Evolutionary conservation across 1,139 yeast species (phyloP), one percentile per base, ranked within the genome.

Genomic region (Lodderomyces beijingensis): DNA sequence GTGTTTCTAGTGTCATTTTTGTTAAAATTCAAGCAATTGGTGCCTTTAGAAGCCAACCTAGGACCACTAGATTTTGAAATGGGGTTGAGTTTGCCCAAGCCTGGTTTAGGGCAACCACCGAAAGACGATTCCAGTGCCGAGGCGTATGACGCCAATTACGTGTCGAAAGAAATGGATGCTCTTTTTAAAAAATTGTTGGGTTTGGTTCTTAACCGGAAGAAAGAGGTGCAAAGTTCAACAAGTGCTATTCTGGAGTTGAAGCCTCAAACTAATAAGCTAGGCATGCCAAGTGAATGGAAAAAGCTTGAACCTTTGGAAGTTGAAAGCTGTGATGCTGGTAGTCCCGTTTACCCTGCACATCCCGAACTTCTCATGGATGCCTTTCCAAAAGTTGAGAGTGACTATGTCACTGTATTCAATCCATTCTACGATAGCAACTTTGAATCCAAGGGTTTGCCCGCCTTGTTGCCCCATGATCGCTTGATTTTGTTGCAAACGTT

Each of bases 31-130:
- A 54, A 51, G 34, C 54, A 55, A 24, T 38, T 71, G 8, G 56
- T 59, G 16, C 55, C 58, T 21, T 32, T 38, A 5, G 37, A 36
- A n/a, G 7, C 6, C 14, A 29, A 34, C 18, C 17, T 57, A 9
- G 59, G 65, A 1, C 77, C 79, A 9, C 70, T 65, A 38, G 75
- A 70, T 43, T 56, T 75, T 21, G 79, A 74, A 44, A 49, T 54
- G 15, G 80, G 79, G 1, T 51, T 74, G 27, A 59, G 70, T 17
- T 49, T 74, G 7, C 10, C 10, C 21, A 10, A 19, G 21, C 9
- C 10, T 8, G 21, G 21, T n/a, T 25, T 25, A 6, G 14, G 15
- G 5, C 21, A 14, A 12, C 16, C 9, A n/a, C 13, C 26, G 6
- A 10, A 10, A 23, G 10, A 10, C n/a, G 22, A n/a, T 9, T 19